Evolutionary conservation across 129 eudicot genomes (phyloP).

Genomic region (Flaveria bidentis): DNA sequence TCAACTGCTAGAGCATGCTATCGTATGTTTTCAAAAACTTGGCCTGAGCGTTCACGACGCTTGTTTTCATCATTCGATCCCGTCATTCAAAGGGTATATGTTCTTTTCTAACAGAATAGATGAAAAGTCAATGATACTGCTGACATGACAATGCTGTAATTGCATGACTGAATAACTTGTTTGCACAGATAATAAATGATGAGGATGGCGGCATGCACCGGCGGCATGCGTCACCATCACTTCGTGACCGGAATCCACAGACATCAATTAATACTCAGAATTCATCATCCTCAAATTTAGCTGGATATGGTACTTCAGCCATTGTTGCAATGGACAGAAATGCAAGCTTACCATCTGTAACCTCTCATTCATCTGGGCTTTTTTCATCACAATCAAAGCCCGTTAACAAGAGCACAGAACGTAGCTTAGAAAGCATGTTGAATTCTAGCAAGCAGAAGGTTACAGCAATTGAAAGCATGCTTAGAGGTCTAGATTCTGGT

Average conservation of each 20-base stretch:
- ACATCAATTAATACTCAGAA: constrained; percentile 47
- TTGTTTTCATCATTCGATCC: constrained; percentile 84
- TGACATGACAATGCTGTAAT: neutral
- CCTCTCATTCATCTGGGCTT: constrained; percentile 74
- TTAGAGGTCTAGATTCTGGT: constrained; percentile 82
- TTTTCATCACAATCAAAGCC: constrained; percentile 70
- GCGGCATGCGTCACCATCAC: constrained; percentile 90
- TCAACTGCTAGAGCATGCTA: constrained; percentile 98
- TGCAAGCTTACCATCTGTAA: constrained; percentile 59
- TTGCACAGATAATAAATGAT: constrained; percentile 70
- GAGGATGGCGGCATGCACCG: constrained; percentile 95
- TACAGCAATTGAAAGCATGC: constrained; percentile 97
- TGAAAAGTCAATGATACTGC: neutral
- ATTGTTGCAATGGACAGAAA: constrained; percentile 97
- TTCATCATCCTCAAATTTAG: constrained; percentile 52
- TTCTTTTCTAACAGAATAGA: neutral
- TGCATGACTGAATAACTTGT: constrained; percentile 3
- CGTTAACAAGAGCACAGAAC: constrained; percentile 56
- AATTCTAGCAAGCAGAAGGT: constrained; percentile 96
- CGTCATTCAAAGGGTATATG: constrained; percentile 84
- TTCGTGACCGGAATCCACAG: constrained; percentile 83
- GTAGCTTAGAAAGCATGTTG: constrained; percentile 90
- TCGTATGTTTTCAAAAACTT: constrained; percentile 92
- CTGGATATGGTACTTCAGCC: constrained; percentile 98
- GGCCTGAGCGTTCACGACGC: constrained; percentile 97